These are phyloP conservation scores for Dactylellina parvicollis DNA, from an alignment of 2,329 filamentous ascomycete genomes.

Conservation along the genomic window DNA sequence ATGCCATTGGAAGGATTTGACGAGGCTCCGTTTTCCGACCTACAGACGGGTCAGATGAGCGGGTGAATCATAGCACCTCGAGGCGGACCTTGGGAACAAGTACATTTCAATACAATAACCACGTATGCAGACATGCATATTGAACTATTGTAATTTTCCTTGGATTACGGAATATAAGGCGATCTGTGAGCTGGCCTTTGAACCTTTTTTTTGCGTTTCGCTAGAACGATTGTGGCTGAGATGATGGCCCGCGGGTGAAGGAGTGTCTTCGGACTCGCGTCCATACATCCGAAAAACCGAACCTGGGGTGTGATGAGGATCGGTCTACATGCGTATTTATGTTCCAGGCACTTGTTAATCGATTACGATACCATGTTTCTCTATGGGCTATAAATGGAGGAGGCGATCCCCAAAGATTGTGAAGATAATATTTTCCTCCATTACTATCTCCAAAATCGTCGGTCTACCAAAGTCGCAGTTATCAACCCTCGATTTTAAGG, in stretches of 20 bases:
- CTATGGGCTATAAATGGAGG: background rate
- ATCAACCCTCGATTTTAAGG: too few species aligned
- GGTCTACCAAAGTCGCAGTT: too few species aligned
- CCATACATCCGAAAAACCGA: background rate
- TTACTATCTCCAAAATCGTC: too few species aligned
- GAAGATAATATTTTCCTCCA: too few species aligned
- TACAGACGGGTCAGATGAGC: slow-evolving; percentile 20
- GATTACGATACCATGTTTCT: background rate
- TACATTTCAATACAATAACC: background rate
- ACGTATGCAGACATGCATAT: too few species aligned
- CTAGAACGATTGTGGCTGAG: too few species aligned
- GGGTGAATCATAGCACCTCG: slow-evolving; percentile 23
- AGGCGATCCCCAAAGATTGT: too few species aligned
- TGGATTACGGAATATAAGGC: slow-evolving; percentile 3
- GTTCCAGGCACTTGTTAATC: background rate
- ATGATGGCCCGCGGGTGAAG: too few species aligned
- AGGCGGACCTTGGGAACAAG: slow-evolving; percentile 9
- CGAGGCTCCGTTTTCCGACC: slow-evolving; percentile 19
- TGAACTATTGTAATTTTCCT: too few species aligned
- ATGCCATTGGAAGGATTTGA: slow-evolving; percentile 25
- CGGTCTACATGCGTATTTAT: background rate
- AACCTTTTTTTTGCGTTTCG: background rate
- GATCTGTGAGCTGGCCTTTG: background rate
- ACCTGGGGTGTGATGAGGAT: slow-evolving; percentile 14
- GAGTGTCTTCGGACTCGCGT: too few species aligned